Base-by-base conservation (phyloP, 495 filamentous ascomycete genomes). In the Podospora conica region DNA sequence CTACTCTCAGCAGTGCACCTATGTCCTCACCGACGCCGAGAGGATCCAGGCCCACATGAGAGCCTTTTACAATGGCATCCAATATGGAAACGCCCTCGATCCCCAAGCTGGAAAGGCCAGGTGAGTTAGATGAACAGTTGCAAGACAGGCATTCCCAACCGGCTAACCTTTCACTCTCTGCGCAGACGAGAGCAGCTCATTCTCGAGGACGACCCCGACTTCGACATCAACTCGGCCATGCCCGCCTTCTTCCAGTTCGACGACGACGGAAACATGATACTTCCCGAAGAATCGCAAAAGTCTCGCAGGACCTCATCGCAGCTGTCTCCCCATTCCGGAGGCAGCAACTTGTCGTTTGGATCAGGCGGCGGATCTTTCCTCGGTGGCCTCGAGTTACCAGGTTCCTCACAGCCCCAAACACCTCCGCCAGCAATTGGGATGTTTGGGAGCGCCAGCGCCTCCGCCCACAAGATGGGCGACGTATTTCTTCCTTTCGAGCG, bases 171-270 rank as follows among this genome's bases (percentile, higher is more conserved):
- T 18, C 59, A 7, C 11, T 18, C 58, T 58, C 40, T 62, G 60
- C 29, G 8, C 70, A 97, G 94, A 66, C 89, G 88, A 22, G 89
- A 90, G 55, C 90, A 92, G 67, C 86, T 97, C 56, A 75, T 93
- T 15, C 81, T 97, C 4, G 78, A 83, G 22, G 91, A 98, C 67
- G 95, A 98, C 74, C 93, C 93, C 7, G 83, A 86, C n/a, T 97
- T 97, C 69, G 74, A 93, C 24, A 60, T 76, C 29, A 66, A 72
- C 66, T 65, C 58, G 55, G 65, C 71, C 10, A 65, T 78, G 23
- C 63, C 77, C 24, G 73, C 62, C 54, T 71, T 72, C 64, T 58
- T 68, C 31, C 10, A 10, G 9, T 66, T 72, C 11, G 85, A 87
- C 18, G 96, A 96, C 68, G 74, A 93, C 4, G 70, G 66, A n/a